These are phyloP conservation scores for Fusarium sp. DNA, from an alignment of 2,329 filamentous ascomycete species.

Conservation along the genomic window DNA sequence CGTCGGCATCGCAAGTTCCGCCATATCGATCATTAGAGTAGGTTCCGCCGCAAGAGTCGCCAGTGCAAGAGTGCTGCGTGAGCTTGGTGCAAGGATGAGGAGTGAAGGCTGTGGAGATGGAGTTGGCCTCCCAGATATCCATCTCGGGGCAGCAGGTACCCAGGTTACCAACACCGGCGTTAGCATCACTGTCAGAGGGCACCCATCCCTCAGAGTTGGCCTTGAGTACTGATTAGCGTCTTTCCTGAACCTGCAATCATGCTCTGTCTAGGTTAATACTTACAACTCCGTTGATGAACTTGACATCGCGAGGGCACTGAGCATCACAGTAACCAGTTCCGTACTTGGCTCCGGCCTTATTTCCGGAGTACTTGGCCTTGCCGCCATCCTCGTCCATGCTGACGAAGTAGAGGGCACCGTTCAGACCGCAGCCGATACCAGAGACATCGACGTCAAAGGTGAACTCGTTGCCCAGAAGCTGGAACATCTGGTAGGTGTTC, in stretches of 20 bases:
- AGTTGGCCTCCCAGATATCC: slow-evolving; percentile 73
- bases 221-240: slow-evolving; percentile 47
- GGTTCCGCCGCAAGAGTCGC: slow-evolving; percentile 62
- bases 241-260: neutral
- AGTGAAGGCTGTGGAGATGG: slow-evolving; percentile 69
- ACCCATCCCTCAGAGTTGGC: slow-evolving; percentile 63
- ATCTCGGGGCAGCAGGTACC: slow-evolving; percentile 72
- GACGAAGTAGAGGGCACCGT: slow-evolving; percentile 75
- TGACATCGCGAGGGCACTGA: slow-evolving; percentile 64
- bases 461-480: slow-evolving; percentile 73
- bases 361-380: slow-evolving; percentile 58
- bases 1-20: slow-evolving; percentile 73
- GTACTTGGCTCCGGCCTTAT: slow-evolving; percentile 65
- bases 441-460: slow-evolving; percentile 78
- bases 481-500: slow-evolving; percentile 71
- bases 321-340: slow-evolving; percentile 66
- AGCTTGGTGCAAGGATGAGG: slow-evolving; percentile 69
- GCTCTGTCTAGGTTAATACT: neutral
- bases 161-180: slow-evolving; percentile 60
- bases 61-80: slow-evolving; percentile 61
- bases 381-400: slow-evolving; percentile 69
- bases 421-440: slow-evolving; percentile 73
- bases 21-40: slow-evolving; percentile 64
- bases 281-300: slow-evolving; percentile 65
- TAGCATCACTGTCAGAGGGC: slow-evolving; percentile 61